Evolutionary conservation across 768 basidiomycete species (phyloP).

Genomic region (Polyporus arcularius): DNA sequence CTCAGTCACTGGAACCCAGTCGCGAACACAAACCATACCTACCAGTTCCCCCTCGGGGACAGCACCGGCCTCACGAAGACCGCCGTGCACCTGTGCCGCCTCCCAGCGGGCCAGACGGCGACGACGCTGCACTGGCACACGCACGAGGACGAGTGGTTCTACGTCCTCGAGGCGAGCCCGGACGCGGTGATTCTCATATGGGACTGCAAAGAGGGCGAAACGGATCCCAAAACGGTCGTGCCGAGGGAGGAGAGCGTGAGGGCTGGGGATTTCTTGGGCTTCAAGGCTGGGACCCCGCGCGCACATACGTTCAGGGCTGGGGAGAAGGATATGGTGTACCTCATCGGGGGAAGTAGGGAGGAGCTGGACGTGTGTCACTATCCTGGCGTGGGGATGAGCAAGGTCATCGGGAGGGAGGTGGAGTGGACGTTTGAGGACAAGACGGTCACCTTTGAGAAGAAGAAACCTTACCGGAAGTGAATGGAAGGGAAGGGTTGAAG

Average conservation of each 20-base stretch:
- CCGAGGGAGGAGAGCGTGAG: slow-evolving; percentile 20
- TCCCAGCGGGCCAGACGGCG: slow-evolving; percentile 10
- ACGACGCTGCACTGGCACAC: slow-evolving; percentile 17
- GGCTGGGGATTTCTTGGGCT: slow-evolving; percentile 28
- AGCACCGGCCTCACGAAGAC: slow-evolving; percentile 6
- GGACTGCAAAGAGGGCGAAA: not conserved
- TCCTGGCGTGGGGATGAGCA: slow-evolving; percentile 17
- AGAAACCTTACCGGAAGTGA: not conserved
- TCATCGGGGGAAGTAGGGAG: slow-evolving; percentile 26
- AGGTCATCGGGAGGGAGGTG: slow-evolving; percentile 11
- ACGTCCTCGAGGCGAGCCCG: slow-evolving; percentile 10
- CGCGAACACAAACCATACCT: slow-evolving; percentile 1
- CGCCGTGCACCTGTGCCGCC: slow-evolving; percentile 13
- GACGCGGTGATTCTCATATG: slow-evolving; percentile 10
- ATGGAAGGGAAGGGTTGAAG: not conserved
- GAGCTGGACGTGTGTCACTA: slow-evolving; percentile 23
- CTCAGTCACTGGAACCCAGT: slow-evolving; percentile 1
- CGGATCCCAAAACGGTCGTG: not conserved
- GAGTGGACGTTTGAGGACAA: slow-evolving; percentile 20
- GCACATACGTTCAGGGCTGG: slow-evolving; percentile 25
- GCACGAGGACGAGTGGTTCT: slow-evolving; percentile 20
- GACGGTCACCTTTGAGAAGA: not conserved
- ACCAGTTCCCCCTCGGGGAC: slow-evolving; percentile 12
- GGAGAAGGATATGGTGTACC: slow-evolving; percentile 24
- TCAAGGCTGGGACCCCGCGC: slow-evolving; percentile 19